Evolutionary conservation across 2,329 filamentous ascomycete species (phyloP).

Genomic region (Penicillium sp.): DNA sequence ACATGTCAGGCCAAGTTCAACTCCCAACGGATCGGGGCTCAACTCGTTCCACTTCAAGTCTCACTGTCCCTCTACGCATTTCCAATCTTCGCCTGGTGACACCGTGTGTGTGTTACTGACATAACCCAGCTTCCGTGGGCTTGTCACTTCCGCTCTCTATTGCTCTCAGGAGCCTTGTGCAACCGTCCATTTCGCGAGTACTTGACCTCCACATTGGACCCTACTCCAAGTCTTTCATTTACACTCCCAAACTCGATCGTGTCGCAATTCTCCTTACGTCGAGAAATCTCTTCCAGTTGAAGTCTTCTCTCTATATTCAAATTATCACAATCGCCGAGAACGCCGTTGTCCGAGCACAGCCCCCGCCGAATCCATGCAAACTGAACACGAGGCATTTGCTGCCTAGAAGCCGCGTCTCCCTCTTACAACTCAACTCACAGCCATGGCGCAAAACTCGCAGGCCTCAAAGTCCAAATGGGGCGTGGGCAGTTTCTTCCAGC

Average conservation of each 20-base stretch:
- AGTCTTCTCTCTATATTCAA: not conserved
- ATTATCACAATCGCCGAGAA: not conserved
- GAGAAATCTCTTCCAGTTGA: not conserved
- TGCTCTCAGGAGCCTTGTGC: conserved; percentile 3
- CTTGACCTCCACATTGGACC: conserved; percentile 7
- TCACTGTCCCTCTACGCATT: conserved; percentile 4
- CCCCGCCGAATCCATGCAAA: conserved; percentile 27
- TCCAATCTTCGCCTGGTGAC: not conserved
- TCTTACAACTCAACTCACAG: conserved; percentile 11
- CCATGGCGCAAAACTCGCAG: conserved; percentile 39
- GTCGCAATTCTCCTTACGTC: not conserved
- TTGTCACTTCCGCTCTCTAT: conserved; percentile 3
- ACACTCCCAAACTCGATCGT: conserved; percentile 2
- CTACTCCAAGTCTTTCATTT: conserved; percentile 10
- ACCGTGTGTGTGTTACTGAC: not conserved
- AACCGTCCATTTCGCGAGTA: conserved; percentile 15
- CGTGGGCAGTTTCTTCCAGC: conserved; percentile 70
- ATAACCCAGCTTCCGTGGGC: not conserved
- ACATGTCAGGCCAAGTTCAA: conserved; percentile 10
- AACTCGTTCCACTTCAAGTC: conserved; percentile 16
- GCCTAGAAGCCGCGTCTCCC: conserved; percentile 21
- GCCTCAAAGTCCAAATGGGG: conserved; percentile 68
- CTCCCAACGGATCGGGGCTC: conserved; percentile 17
- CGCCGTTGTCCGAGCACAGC: conserved; percentile 14
- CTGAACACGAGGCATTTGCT: conserved; percentile 21